A percentile compares a stretch with the other conserved stretches of the same genome.
Evolutionary conservation across 768 basidiomycete genomes (phyloP).

Genomic region (Phaffia australis): DNA sequence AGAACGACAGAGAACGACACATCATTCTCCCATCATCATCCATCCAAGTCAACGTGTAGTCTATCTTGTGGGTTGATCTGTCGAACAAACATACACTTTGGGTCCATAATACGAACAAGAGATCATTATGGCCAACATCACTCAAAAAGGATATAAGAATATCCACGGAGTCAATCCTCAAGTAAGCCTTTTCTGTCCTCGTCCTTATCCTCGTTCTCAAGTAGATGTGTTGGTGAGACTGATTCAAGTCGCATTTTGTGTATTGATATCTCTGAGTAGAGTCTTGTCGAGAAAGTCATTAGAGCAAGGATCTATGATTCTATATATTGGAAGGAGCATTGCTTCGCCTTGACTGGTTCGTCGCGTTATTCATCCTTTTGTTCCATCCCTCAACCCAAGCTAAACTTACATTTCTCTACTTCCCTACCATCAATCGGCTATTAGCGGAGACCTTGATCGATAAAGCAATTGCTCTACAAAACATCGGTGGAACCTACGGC

Average conservation of each 20-base stretch:
- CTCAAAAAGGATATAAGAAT: slow-evolving; percentile 71
- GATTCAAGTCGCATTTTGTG: background rate
- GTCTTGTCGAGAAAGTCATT: slow-evolving; percentile 89
- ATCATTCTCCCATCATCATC: too few species aligned
- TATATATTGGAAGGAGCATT: slow-evolving; percentile 94
- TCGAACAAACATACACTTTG: too few species aligned
- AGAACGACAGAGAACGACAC: too few species aligned
- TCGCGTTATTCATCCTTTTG: slow-evolving; percentile 9
- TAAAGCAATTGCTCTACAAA: slow-evolving; percentile 69
- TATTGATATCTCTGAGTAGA: slow-evolving; percentile 43
- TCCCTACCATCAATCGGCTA: background rate
- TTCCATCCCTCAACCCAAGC: background rate
- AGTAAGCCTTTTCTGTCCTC: slow-evolving; percentile 42
- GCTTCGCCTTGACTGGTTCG: slow-evolving; percentile 86
- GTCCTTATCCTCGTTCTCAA: background rate
- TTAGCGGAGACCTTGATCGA: slow-evolving; percentile 91
- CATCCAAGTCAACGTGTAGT: too few species aligned
- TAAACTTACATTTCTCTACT: background rate
- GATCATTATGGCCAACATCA: slow-evolving; percentile 72
- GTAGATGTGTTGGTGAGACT: background rate
- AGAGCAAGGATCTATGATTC: slow-evolving; percentile 93
- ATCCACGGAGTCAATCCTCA: slow-evolving; percentile 97
- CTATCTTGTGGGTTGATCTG: too few species aligned
- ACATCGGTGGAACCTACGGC: slow-evolving; percentile 85
- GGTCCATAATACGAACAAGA: background rate